Evolutionary conservation across 2,329 filamentous ascomycete species (phyloP).

Genomic region (Colletotrichum sp.): DNA sequence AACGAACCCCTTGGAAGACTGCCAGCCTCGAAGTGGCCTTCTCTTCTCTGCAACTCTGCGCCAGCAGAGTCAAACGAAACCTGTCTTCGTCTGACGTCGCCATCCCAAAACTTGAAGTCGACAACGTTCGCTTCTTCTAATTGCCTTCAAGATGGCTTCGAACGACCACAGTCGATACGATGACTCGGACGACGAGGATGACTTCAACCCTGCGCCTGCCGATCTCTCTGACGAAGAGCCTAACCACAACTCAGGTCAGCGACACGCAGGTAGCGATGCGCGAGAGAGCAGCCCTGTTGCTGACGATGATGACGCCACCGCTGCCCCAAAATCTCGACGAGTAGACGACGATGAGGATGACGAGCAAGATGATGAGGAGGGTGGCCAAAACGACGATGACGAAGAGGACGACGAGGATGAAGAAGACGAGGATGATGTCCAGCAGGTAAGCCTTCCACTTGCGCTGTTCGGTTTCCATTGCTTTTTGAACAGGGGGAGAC

Average conservation of each 20-base stretch:
- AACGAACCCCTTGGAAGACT: not conserved
- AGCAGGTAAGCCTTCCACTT: slow-evolving; percentile 51
- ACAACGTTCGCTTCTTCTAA: not conserved
- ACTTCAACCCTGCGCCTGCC: slow-evolving; percentile 85
- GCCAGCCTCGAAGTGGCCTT: not conserved
- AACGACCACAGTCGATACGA: slow-evolving; percentile 54
- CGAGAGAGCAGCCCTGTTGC: slow-evolving; percentile 38
- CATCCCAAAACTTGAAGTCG: not conserved
- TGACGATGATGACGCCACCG: slow-evolving; percentile 42
- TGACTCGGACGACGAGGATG: slow-evolving; percentile 78
- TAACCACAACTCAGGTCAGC: slow-evolving; percentile 43
- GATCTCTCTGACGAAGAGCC: slow-evolving; percentile 76
- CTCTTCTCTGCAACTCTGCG: not conserved
- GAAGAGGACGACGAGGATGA: slow-evolving; percentile 41
- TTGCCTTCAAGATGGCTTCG: slow-evolving; percentile 46
- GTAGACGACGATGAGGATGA: slow-evolving; percentile 39
- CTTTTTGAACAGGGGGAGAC: not conserved
- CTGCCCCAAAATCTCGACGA: slow-evolving; percentile 22
- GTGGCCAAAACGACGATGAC: slow-evolving; percentile 34
- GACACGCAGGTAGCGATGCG: slow-evolving; percentile 48
- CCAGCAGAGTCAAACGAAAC: not conserved
- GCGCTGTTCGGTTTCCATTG: not conserved
- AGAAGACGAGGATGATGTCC: slow-evolving; percentile 64
- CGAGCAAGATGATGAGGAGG: slow-evolving; percentile 48
- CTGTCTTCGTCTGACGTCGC: not conserved